These are phyloP conservation scores for Tricholoma saponaceum DNA, from an alignment of 768 basidiomycete genomes.

Conservation along the genomic window DNA sequence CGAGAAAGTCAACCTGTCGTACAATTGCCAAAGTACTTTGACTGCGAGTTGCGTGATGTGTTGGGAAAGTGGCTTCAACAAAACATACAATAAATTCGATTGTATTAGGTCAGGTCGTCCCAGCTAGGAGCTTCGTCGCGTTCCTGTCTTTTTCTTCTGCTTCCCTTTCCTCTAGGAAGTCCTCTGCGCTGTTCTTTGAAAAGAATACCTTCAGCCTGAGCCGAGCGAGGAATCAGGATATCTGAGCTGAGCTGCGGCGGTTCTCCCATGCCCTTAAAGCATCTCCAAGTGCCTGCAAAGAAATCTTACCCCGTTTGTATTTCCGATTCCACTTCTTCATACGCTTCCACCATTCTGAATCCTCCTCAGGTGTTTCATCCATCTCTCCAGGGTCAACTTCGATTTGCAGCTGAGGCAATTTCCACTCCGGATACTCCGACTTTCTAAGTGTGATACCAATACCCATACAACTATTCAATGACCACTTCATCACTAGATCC, in stretches of 20 bases:
- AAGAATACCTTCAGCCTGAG: background rate
- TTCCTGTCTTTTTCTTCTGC: too few species aligned
- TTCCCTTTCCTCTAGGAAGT: too few species aligned
- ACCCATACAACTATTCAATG: constrained; percentile 4
- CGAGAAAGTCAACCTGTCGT: too few species aligned
- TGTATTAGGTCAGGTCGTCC: too few species aligned
- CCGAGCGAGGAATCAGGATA: background rate
- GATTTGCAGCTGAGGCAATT: constrained; percentile 16
- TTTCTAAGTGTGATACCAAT: constrained; percentile 7
- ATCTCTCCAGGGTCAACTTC: constrained; percentile 24
- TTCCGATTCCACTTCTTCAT: constrained; percentile 24
- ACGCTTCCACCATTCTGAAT: constrained; percentile 21
- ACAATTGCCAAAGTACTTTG: too few species aligned
- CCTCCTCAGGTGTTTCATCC: constrained; percentile 6
- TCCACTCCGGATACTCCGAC: constrained; percentile 20
- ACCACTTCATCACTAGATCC: constrained; percentile 15
- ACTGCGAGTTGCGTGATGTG: too few species aligned
- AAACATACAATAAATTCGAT: too few species aligned
- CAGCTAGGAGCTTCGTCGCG: too few species aligned
- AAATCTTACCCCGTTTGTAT: constrained; percentile 20
- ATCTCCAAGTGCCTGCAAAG: background rate
- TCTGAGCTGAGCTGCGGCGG: background rate
- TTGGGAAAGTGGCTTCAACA: too few species aligned
- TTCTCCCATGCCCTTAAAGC: background rate
- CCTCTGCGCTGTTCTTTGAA: too few species aligned